Base-by-base conservation (phyloP, 805 yeast genomes). In the Saccharomyces kudriavzevii region DNA sequence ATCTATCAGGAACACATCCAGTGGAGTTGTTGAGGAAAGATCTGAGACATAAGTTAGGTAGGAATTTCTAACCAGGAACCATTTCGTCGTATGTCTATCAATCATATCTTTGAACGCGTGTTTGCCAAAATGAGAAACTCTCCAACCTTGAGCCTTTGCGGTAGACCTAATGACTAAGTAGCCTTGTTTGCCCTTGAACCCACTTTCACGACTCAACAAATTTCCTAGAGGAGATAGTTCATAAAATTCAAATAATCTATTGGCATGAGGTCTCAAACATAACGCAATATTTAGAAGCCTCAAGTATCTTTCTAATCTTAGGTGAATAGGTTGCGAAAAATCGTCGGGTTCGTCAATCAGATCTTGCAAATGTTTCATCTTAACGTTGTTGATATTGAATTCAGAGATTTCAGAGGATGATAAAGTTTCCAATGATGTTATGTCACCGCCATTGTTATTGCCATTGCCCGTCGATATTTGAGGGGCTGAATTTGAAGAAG, bases 1-100 rank as follows among this genome's bases (percentile, higher is more conserved):
- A 63, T 95, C 99, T n/a, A 92, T 87, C 45, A 92, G 63, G 61
- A 94, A 94, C 0, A 94, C 96, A 59, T 94, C 99, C 50, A 89
- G 74, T 0, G 96, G 95, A 0, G 89, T 83, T 0, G 97, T 88
- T 3, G 95, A 86, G 61, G 85, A 81, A 54, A 91, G 84, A 64
- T 88, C 91, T 3, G 95, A 83, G 0, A 90, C 96, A 66, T 88
- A 87, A 72, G 87, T 81, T 45, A 94, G 76, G 63, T 89, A 94
- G 1, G 96, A 85, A 64, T 84, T 85, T 54, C 98, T 79, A 1
- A 94, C 81, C 53, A 94, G 72, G 57, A 89, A 83, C 99, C 99
- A 94, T 69, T 94, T 94, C 45, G 84, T 84, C 0, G 95, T 84
- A 60, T 95, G 92, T 69, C 99, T 82, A 58, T 81, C 83, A 50